A percentile compares a stretch with the other conserved stretches of the same genome.
Evolutionary conservation across 345 rosid species (phyloP).

Genomic region (Gossypioides kirkii): DNA sequence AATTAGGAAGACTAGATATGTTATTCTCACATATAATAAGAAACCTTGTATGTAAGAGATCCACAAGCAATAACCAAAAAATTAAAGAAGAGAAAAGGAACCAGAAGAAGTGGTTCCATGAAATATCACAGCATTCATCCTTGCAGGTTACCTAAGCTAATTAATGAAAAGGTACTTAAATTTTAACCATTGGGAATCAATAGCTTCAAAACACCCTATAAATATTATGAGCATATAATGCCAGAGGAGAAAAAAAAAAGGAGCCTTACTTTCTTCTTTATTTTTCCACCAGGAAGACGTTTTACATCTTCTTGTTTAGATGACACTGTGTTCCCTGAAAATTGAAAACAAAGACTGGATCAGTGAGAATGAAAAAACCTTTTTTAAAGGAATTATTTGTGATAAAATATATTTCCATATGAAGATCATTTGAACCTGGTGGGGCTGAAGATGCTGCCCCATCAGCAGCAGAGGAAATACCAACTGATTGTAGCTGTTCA

Average conservation of each 20-base stretch:
- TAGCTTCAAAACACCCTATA: neutral
- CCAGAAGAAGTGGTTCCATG: neutral
- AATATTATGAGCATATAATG: neutral
- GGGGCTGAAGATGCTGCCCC: conserved; percentile 31
- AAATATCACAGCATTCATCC: neutral
- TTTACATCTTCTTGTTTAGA: conserved; percentile 75
- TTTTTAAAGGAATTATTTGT: neutral
- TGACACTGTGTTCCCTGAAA: conserved; percentile 38
- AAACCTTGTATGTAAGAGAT: neutral
- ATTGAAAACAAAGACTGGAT: neutral
- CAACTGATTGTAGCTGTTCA: conserved; percentile 59
- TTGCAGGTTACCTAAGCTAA: neutral
- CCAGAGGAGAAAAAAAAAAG: neutral
- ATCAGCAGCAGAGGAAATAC: conserved; percentile 57
- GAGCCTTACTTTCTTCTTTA: conserved; percentile 81
- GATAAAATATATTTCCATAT: neutral
- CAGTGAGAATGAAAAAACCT: neutral
- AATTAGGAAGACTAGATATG: neutral
- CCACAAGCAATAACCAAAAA: neutral
- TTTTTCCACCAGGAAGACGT: conserved; percentile 89
- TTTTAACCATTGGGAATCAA: neutral
- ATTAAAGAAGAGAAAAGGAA: neutral
- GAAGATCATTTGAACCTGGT: conserved; percentile 1
- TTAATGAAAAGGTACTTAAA: neutral
- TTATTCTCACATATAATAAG: neutral